A percentile compares a stretch with the other conserved stretches of the same genome.
phyloP scores from a whole-genome alignment of 2,329 filamentous ascomycete species.

The Raffaelea arxii region DNA sequence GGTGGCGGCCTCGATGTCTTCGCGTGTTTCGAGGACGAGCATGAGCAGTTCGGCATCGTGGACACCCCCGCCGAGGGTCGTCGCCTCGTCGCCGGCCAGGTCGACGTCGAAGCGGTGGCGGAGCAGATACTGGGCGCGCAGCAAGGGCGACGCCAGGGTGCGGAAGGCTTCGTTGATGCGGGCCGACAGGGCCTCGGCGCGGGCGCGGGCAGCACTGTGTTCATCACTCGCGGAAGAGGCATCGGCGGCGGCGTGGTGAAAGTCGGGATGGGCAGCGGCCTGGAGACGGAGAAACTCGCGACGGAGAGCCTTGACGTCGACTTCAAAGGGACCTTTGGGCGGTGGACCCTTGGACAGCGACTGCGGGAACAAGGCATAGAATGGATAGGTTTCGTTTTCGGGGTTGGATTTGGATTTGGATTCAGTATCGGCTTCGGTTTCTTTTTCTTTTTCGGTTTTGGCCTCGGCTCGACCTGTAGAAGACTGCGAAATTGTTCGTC shows the following conservation, averaged over 20 bases:
- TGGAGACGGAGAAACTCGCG: constrained; percentile 84
- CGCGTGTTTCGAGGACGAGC: constrained; percentile 70
- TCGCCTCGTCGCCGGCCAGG: constrained; percentile 67
- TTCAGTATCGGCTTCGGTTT: not conserved
- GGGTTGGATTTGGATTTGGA: not conserved
- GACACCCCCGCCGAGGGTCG: constrained; percentile 40
- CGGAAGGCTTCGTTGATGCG: constrained; percentile 88
- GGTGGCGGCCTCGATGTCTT: constrained; percentile 62
- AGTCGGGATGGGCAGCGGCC: constrained; percentile 64
- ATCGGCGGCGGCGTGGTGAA: constrained; percentile 28
- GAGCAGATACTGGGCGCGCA: constrained; percentile 82
- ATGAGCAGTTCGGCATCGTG: constrained; percentile 57
- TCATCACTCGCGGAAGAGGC: not conserved
- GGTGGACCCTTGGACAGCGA: constrained; percentile 72
- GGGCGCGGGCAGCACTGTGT: constrained; percentile 16
- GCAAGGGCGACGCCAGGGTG: constrained; percentile 68
- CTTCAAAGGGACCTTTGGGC: constrained; percentile 62
- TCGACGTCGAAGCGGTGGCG: constrained; percentile 61
- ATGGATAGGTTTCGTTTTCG: constrained; percentile 11
- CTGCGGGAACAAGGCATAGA: constrained; percentile 83
- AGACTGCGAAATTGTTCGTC: not conserved
- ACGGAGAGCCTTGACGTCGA: constrained; percentile 61
- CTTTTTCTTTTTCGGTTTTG: no score
- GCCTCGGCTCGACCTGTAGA: no score
- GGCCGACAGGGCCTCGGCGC: constrained; percentile 69